Percentiles rank a stretch among this genome's conserved stretches.
These are phyloP conservation scores for Babesia ovata DNA, from an alignment of 169 alveolate genomes.

Conservation along the genomic window DNA sequence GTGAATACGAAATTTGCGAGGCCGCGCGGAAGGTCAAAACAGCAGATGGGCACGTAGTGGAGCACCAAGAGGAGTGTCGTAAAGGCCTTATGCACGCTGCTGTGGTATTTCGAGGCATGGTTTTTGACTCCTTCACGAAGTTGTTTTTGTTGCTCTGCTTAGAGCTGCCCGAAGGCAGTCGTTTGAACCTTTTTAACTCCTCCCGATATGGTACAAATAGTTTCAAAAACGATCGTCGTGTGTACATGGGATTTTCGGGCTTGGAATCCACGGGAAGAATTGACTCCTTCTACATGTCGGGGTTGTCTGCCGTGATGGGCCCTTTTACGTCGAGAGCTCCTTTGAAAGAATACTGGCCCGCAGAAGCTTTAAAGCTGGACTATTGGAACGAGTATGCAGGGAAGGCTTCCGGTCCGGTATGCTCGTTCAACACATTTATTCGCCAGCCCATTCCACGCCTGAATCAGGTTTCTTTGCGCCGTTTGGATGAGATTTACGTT, in stretches of 20 bases:
- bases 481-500: conserved; percentile 47
- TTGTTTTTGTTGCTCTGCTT: conserved; percentile 31
- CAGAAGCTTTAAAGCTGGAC: conserved; percentile 21
- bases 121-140: conserved; percentile 18
- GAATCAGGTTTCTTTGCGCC: conserved; percentile 40
- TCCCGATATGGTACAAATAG: conserved; percentile 2
- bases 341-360: conserved; percentile 26
- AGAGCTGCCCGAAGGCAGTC: conserved; percentile 41
- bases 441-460: conserved; percentile 33
- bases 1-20: conserved; percentile 46
- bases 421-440: conserved; percentile 20
- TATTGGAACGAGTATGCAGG: conserved; percentile 22
- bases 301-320: conserved; percentile 37
- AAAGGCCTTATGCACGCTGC: conserved; percentile 49
- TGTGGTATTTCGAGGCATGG: conserved; percentile 33
- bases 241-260: conserved; percentile 43
- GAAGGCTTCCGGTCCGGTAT: conserved; percentile 13
- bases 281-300: conserved; percentile 24
- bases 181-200: conserved; percentile 2
- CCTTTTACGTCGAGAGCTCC: conserved; percentile 37
- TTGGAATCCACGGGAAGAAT: conserved; percentile 15
- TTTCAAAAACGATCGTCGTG: conserved; percentile 21
- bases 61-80: conserved; percentile 3
- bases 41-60: not conserved
- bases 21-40: not conserved